Percentiles rank a stretch among this genome's conserved stretches.
phyloP scores from a whole-genome alignment of 352 stramenopile species.

The Globisporangium megalacanthum region DNA sequence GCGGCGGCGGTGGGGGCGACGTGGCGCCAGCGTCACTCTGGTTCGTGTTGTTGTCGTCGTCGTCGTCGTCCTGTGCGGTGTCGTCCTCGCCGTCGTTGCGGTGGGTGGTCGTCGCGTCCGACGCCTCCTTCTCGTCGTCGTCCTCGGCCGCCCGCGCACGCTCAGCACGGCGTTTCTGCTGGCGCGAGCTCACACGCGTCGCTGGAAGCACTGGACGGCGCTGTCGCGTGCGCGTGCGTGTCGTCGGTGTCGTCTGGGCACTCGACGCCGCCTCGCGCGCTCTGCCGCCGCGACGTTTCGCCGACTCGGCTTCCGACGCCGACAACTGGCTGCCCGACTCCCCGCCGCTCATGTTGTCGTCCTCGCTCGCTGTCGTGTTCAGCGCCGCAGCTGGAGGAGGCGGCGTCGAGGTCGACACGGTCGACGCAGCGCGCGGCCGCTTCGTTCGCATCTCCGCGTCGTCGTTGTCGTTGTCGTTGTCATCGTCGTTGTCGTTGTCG shows the following conservation, averaged over 20 bases:
- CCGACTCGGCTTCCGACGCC: slow-evolving; percentile 38
- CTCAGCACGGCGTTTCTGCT: slow-evolving; percentile 45
- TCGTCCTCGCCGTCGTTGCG: slow-evolving; percentile 16
- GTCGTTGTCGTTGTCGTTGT: neutral
- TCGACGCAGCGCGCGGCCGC: slow-evolving; percentile 21
- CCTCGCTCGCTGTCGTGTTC: slow-evolving; percentile 27
- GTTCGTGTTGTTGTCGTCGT: slow-evolving; percentile 24
- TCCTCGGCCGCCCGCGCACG: slow-evolving; percentile 32
- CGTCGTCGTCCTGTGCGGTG: slow-evolving; percentile 26
- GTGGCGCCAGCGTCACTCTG: slow-evolving; percentile 15
- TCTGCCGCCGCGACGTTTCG: slow-evolving; percentile 16
- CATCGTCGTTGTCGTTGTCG: no score
- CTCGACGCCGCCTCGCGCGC: slow-evolving; percentile 10
- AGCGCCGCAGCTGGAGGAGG: neutral
- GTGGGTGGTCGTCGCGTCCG: slow-evolving; percentile 6
- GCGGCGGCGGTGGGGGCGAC: neutral
- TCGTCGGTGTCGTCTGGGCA: slow-evolving; percentile 18
- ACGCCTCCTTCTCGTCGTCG: slow-evolving; percentile 14
- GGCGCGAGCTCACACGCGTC: slow-evolving; percentile 60
- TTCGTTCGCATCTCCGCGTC: slow-evolving; percentile 15
- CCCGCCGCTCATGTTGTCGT: slow-evolving; percentile 24
- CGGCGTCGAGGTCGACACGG: slow-evolving; percentile 15
- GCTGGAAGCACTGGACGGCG: slow-evolving; percentile 38
- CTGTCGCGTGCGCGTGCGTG: slow-evolving; percentile 33
- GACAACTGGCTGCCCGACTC: slow-evolving; percentile 57